Evolutionary conservation across 352 stramenopile species (phyloP).

Genomic region (Blastocystis sp.): DNA sequence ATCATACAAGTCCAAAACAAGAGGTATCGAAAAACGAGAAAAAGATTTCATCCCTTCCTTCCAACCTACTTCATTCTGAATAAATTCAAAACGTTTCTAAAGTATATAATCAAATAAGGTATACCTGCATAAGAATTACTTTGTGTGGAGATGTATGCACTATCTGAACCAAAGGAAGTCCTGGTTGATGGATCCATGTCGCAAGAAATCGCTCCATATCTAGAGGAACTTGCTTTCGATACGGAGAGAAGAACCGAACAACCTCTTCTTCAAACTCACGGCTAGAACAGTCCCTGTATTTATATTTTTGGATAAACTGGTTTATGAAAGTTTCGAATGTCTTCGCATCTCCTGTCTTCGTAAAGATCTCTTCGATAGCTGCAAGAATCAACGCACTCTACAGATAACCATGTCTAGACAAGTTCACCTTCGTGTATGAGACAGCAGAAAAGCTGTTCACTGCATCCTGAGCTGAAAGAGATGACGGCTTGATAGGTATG

Average conservation of each 20-base stretch:
- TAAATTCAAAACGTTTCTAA: background rate
- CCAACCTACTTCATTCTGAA: background rate
- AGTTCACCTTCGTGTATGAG: conserved; percentile 4
- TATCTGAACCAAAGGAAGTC: background rate
- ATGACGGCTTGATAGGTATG: background rate
- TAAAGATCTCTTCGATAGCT: background rate
- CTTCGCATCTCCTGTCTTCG: background rate
- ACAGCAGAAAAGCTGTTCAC: conserved; percentile 43
- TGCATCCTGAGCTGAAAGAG: background rate
- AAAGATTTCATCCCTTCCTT: background rate
- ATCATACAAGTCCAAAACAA: background rate
- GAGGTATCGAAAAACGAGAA: background rate
- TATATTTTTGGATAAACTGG: background rate
- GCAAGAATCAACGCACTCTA: conserved; percentile 20
- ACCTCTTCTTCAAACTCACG: background rate
- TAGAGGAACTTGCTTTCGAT: background rate
- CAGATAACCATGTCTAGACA: background rate
- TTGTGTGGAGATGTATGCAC: background rate
- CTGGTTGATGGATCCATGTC: background rate
- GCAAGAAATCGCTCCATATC: background rate
- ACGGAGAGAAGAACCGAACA: background rate
- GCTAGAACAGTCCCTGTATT: background rate
- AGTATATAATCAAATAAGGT: background rate
- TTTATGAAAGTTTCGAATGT: background rate
- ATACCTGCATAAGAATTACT: background rate